Conservation (phyloP, 306 rosid species). For the Glycyrrhiza uralensis region DNA sequence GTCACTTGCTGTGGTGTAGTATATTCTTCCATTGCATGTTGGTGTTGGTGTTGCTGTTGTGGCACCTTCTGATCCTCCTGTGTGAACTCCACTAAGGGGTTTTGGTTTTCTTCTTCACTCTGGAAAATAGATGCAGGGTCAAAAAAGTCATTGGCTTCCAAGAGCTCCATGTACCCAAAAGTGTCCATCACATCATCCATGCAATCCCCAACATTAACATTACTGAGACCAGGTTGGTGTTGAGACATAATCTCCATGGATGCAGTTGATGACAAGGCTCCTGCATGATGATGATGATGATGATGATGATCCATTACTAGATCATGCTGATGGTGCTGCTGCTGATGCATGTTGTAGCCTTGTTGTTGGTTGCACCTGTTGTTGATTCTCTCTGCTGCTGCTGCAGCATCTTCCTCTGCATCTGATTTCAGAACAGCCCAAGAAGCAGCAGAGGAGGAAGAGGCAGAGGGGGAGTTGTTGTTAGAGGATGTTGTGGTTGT, state of each 20-base stretch:
- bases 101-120: constrained; percentile 41
- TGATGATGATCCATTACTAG: neutral
- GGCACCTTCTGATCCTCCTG: constrained; percentile 25
- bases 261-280: constrained; percentile 51
- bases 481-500: constrained; percentile 25
- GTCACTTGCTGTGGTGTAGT: neutral
- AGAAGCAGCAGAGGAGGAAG: constrained; percentile 68
- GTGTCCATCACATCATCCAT: constrained; percentile 73
- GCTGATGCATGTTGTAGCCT: constrained; percentile 10
- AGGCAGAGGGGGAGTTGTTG: constrained; percentile 54
- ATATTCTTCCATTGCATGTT: constrained; percentile 17
- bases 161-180: constrained; percentile 79
- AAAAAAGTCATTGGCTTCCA: constrained; percentile 57
- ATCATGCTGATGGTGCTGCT: no score
- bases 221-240: neutral
- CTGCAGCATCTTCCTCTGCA: constrained; percentile 41
- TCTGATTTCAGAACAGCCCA: constrained; percentile 71
- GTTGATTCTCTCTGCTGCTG: constrained; percentile 12
- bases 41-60: constrained; percentile 8
- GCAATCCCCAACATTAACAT: constrained; percentile 34
- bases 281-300: constrained; percentile 22
- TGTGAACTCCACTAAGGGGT: constrained; percentile 41
- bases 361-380: no score
- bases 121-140: constrained; percentile 61
- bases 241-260: constrained; percentile 65